These are phyloP conservation scores for Eutrema japonicum DNA, from an alignment of 345 rosid genomes.

Conservation along the genomic window DNA sequence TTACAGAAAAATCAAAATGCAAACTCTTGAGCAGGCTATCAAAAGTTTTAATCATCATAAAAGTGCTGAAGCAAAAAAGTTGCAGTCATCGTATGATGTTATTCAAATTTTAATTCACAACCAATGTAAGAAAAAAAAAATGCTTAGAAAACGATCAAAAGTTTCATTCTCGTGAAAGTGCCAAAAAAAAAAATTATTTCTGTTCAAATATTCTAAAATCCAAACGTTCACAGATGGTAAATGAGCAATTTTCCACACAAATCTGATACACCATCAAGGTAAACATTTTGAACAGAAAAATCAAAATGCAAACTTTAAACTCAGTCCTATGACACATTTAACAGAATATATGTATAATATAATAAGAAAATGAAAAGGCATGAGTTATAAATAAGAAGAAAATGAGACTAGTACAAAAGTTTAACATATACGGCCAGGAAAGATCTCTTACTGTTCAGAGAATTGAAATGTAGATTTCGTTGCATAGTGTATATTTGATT, in stretches of 20 bases:
- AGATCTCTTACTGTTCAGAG: constrained; percentile 72
- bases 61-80: background rate
- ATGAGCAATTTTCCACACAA: constrained; percentile 21
- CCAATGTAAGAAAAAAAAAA: background rate
- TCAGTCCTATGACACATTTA: constrained; percentile 5
- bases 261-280: constrained; percentile 3
- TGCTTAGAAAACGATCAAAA: constrained; percentile 11
- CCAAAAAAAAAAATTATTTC: constrained; percentile 5
- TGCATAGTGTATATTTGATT: constrained; percentile 72
- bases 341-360: constrained; percentile 1
- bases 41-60: constrained; percentile 23
- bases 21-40: too few species aligned
- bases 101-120: constrained; percentile 9
- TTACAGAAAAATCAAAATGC: too few species aligned
- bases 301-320: constrained; percentile 23
- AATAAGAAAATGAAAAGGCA: background rate
- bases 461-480: constrained; percentile 67
- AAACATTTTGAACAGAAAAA: background rate
- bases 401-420: constrained; percentile 8
- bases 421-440: background rate
- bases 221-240: constrained; percentile 14
- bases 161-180: constrained; percentile 15
- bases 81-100: constrained; percentile 10
- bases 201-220: constrained; percentile 5
- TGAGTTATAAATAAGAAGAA: background rate